These are phyloP conservation scores for Pogostemon cablin DNA, from an alignment of 257 asterid genomes.

Conservation along the genomic window DNA sequence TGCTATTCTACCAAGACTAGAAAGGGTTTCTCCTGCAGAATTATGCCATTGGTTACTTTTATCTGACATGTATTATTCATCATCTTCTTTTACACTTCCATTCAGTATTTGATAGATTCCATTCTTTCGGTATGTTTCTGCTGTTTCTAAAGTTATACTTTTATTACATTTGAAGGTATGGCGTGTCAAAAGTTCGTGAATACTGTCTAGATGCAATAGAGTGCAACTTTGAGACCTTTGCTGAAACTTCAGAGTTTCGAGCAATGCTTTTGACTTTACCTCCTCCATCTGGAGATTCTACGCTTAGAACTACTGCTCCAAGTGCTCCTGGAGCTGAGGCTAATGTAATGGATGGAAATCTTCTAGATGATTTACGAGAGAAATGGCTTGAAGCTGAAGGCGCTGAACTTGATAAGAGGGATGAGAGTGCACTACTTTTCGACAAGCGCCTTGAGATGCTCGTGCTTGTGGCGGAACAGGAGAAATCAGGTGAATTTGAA, in stretches of 20 bases:
- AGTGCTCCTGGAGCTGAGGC: conserved; percentile 91
- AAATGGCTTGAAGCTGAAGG: conserved; percentile 94
- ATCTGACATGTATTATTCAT: conserved; percentile 76
- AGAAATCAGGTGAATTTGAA: conserved; percentile 42
- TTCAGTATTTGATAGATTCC: conserved; percentile 15
- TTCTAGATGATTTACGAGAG: conserved; percentile 87
- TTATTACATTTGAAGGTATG: conserved; percentile 61
- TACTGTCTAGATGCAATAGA: conserved; percentile 79
- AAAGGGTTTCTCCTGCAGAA: conserved; percentile 82
- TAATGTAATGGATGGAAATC: conserved; percentile 57
- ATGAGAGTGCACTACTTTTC: conserved; percentile 67
- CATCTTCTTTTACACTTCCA: conserved; percentile 18
- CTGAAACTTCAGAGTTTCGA: conserved; percentile 74
- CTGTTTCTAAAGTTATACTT: conserved; percentile 16
- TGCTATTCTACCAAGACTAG: conserved; percentile 78
- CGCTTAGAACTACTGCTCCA: conserved; percentile 81
- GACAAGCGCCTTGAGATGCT: conserved; percentile 98
- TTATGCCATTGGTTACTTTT: conserved; percentile 86
- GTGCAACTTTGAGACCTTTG: conserved; percentile 84
- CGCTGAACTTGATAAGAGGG: conserved; percentile 77
- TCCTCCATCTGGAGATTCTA: conserved; percentile 90
- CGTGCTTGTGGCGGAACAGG: conserved; percentile 60
- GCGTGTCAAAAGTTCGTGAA: conserved; percentile 81
- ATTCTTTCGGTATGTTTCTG: background rate
- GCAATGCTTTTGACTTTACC: conserved; percentile 89